A percentile compares a stretch with the other conserved stretches of the same genome.
Conservation (phyloP, 225 moss, liverwort and hornwort species). For the Polytrichum commune region DNA sequence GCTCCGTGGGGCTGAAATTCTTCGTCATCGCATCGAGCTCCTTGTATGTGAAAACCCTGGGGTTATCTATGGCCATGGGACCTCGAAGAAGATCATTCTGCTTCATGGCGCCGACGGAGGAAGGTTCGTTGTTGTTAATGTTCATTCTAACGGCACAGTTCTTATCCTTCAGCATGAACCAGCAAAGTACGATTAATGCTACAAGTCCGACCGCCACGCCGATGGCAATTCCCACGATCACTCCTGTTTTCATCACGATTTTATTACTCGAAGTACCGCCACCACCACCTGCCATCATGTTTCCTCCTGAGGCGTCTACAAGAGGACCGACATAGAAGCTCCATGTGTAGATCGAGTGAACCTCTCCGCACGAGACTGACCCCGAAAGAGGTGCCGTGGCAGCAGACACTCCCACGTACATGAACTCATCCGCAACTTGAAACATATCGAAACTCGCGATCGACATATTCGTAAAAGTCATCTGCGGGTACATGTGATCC, state of each 20-base stretch:
- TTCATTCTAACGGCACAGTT: not conserved
- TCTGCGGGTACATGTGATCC: constrained; percentile 9
- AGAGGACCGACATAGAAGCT: not conserved
- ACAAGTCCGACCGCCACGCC: not conserved
- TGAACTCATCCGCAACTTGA: not conserved
- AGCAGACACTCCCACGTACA: constrained; percentile 3
- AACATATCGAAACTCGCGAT: constrained; percentile 3
- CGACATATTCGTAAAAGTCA: constrained; percentile 12
- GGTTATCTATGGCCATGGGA: not conserved
- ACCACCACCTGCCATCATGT: not conserved
- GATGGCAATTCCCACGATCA: not conserved
- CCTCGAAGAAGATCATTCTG: constrained; percentile 29
- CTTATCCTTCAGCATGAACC: not conserved
- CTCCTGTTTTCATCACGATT: not conserved
- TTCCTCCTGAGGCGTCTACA: not conserved
- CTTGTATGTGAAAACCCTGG: constrained; percentile 34
- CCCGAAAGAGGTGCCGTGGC: not conserved
- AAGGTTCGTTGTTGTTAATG: not conserved
- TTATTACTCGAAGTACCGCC: not conserved
- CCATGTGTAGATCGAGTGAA: not conserved
- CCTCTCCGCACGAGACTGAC: not conserved
- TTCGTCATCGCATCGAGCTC: constrained; percentile 39
- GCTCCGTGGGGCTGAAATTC: constrained; percentile 31
- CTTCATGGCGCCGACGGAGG: constrained; percentile 25
- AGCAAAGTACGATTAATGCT: not conserved